These are phyloP conservation scores for Laguncularia racemosa DNA, from an alignment of 345 rosid species.

Conservation along the genomic window DNA sequence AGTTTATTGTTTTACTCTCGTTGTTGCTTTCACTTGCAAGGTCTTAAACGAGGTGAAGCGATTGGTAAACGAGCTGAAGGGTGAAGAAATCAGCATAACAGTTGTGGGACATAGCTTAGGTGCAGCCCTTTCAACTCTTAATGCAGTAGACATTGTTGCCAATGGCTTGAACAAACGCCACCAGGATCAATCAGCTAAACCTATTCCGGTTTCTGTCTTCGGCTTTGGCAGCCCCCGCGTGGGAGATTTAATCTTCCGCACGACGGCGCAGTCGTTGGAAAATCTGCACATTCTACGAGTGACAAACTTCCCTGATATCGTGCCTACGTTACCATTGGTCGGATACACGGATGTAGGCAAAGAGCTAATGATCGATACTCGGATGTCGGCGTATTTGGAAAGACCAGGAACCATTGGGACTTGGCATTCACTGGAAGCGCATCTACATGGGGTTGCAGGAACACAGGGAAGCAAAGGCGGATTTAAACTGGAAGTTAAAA, in stretches of 20 bases:
- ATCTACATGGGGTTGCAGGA: slow-evolving; percentile 32
- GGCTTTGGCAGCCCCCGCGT: slow-evolving; percentile 44
- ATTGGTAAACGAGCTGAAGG: slow-evolving; percentile 35
- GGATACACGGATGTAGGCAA: slow-evolving; percentile 18
- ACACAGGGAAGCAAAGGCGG: slow-evolving; percentile 14
- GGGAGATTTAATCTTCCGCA: slow-evolving; percentile 29
- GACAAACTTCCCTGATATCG: slow-evolving; percentile 16
- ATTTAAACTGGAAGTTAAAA: slow-evolving; percentile 17
- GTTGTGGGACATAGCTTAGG: slow-evolving; percentile 59
- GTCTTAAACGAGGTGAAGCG: slow-evolving; percentile 38
- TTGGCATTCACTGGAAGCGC: slow-evolving; percentile 26
- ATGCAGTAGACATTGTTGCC: slow-evolving; percentile 42
- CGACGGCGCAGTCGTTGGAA: slow-evolving; percentile 7
- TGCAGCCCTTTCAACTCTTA: slow-evolving; percentile 41
- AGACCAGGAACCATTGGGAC: slow-evolving; percentile 7
- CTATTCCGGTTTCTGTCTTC: slow-evolving; percentile 44
- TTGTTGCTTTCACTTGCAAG: slow-evolving; percentile 19
- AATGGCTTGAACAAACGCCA: slow-evolving; percentile 19
- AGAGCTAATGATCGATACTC: slow-evolving; percentile 19
- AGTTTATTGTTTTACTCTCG: background rate
- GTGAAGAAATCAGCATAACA: slow-evolving; percentile 59
- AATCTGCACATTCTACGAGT: slow-evolving; percentile 21
- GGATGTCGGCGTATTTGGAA: slow-evolving; percentile 18
- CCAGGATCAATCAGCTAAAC: slow-evolving; percentile 6
- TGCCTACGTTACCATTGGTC: slow-evolving; percentile 2